phyloP scores from a whole-genome alignment of 495 filamentous ascomycete species.

The Hypoxylon trugodes region DNA sequence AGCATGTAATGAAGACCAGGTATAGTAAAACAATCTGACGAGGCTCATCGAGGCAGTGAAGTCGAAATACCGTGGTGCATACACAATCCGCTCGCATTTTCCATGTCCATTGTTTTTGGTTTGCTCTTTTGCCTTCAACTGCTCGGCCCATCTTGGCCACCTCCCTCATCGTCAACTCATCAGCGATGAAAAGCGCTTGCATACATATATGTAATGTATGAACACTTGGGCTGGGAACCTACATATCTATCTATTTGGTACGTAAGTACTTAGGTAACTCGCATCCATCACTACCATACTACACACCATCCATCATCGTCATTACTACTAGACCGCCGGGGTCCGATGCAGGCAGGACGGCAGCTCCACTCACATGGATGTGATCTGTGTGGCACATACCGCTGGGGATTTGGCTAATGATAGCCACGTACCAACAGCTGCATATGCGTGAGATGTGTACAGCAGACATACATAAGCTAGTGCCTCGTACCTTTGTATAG shows the following conservation, averaged over 20 bases:
- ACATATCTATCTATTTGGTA: slow-evolving; percentile 30
- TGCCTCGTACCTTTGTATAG: slow-evolving; percentile 39
- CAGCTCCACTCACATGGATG: slow-evolving; percentile 45
- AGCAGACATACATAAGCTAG: slow-evolving; percentile 42
- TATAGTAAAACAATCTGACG: slow-evolving; percentile 1
- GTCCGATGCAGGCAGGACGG: slow-evolving; percentile 37
- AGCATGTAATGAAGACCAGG: background rate
- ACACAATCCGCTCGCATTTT: no score
- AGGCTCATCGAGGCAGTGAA: background rate
- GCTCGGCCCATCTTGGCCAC: slow-evolving; percentile 7
- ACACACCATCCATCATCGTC: slow-evolving; percentile 40
- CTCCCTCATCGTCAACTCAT: slow-evolving; percentile 11
- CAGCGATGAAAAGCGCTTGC: slow-evolving; percentile 21
- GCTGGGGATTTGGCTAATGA: slow-evolving; percentile 38
- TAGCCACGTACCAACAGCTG: slow-evolving; percentile 44
- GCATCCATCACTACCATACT: no score
- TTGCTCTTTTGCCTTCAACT: slow-evolving; percentile 1
- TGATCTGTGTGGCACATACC: slow-evolving; percentile 42
- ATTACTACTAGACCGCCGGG: slow-evolving; percentile 32
- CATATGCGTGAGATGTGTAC: slow-evolving; percentile 52
- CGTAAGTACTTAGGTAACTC: no score
- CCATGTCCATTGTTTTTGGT: background rate
- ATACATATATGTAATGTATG: background rate
- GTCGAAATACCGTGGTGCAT: background rate
- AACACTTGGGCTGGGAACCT: slow-evolving; percentile 24